A percentile compares a stretch with the other conserved stretches of the same genome.
Evolutionary conservation across 2,329 filamentous ascomycete genomes (phyloP).

Genomic region (Monosporascus sp.): DNA sequence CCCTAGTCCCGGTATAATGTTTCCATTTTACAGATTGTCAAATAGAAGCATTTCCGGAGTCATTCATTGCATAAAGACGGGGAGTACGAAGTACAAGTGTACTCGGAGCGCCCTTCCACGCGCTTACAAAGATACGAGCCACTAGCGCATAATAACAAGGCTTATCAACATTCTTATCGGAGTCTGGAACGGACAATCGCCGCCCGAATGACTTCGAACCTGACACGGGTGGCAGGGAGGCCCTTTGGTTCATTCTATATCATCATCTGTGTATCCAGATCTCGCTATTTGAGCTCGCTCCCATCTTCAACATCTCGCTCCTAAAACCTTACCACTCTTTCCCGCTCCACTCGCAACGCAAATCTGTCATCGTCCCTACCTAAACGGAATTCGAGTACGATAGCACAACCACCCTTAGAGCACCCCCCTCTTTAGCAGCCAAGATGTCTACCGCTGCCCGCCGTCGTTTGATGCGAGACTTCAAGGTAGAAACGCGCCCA

Average conservation of each 20-base stretch:
- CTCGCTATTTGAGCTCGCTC: not conserved
- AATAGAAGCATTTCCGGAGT: no score
- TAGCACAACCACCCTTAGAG: not conserved
- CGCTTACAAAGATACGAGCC: no score
- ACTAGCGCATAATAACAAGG: no score
- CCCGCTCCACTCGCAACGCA: not conserved
- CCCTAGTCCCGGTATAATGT: no score
- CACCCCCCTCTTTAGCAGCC: slow-evolving; percentile 17
- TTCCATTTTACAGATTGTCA: no score
- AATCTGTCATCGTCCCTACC: not conserved
- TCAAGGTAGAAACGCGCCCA: slow-evolving; percentile 63
- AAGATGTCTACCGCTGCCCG: slow-evolving; percentile 88
- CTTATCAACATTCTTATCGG: not conserved
- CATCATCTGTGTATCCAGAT: not conserved
- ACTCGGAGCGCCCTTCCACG: no score
- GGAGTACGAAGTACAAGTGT: no score
- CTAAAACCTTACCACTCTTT: not conserved
- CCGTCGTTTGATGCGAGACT: slow-evolving; percentile 96
- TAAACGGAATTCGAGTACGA: not conserved
- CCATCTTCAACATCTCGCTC: not conserved
- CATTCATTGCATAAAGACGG: no score
- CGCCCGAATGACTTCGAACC: not conserved
- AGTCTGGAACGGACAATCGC: not conserved
- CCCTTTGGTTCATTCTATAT: not conserved
- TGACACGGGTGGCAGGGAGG: not conserved